These are phyloP conservation scores for Mycena polygramma DNA, from an alignment of 768 basidiomycete species.

Conservation along the genomic window DNA sequence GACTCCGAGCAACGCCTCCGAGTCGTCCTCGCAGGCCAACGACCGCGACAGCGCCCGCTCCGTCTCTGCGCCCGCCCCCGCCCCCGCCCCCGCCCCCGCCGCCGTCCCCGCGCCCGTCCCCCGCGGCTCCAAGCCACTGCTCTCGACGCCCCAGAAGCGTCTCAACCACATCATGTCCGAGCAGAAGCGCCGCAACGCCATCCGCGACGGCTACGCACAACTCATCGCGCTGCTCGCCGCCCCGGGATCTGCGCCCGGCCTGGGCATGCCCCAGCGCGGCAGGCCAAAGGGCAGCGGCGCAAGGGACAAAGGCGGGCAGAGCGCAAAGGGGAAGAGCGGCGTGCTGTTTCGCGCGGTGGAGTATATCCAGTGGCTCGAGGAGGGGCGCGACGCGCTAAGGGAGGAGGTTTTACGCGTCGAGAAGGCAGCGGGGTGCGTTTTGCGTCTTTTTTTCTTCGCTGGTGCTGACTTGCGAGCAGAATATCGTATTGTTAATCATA, in stretches of 20 bases:
- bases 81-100: slow-evolving; percentile 20
- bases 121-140: slow-evolving; percentile 67
- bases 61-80: slow-evolving; percentile 18
- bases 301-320: slow-evolving; percentile 73
- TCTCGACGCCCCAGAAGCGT: slow-evolving; percentile 89
- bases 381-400: slow-evolving; percentile 78
- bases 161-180: slow-evolving; percentile 96
- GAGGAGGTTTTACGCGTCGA: slow-evolving; percentile 79
- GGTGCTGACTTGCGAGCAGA: too few relatives aligned
- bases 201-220: slow-evolving; percentile 90
- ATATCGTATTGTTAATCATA: too few relatives aligned
- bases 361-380: slow-evolving; percentile 89
- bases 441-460: too few relatives aligned
- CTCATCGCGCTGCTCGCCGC: slow-evolving; percentile 85
- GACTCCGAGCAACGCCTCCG: slow-evolving; percentile 38
- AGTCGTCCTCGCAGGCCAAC: slow-evolving; percentile 28
- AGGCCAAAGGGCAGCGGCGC: slow-evolving; percentile 85
- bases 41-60: neutral
- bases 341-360: slow-evolving; percentile 90
- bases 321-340: slow-evolving; percentile 86
- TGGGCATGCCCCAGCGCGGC: slow-evolving; percentile 83
- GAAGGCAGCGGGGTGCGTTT: slow-evolving; percentile 63
- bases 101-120: slow-evolving; percentile 40
- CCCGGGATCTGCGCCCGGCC: slow-evolving; percentile 74
- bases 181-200: slow-evolving; percentile 93